Evolutionary conservation across 495 filamentous ascomycete genomes (phyloP), one percentile per base, ranked within the genome.

Genomic region (Penicillium taxi): DNA sequence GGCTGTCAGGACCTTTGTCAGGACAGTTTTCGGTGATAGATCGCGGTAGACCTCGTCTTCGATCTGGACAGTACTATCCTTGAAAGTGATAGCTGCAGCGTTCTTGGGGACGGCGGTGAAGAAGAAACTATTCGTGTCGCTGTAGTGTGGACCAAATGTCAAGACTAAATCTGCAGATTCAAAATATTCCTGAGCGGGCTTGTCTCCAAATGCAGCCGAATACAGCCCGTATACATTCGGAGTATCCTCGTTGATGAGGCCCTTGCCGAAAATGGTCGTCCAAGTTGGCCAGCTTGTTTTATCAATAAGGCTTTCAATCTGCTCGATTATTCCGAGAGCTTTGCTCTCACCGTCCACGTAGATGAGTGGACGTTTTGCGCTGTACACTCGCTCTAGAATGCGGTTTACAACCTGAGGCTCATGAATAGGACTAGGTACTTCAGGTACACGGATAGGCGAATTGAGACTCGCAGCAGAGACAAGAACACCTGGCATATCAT

Each of bases 151-250:
- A 4, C 60, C 64, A 6, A 67, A 42, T 21, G 48, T 47, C 9
- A 67, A 26, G 16, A 64, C 26, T 0, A 67, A 41, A 29, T 67
- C 64, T 12, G 49, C 47, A 8, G 45, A 41, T 9, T 63, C 46
- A 32, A 61, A 54, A 27, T 56, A 59, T 27, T 41, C 37, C 23
- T 56, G 39, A 3, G 37, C 39, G 9, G 33, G 29, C 15, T 46
- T 18, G 22, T 53, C 43, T 17, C 55, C 58, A 17, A 50, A 53
- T 11, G 24, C 31, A 6, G 50, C 62, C 3, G 37, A 47, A 35
- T 67, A 69, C 0, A 65, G 35, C 3, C 63, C 65, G 33, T 62
- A 54, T 23, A 55, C 52, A 16, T 63, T 63, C 5, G 53, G 48
- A 16, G 46, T 41, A 6, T 48, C 31, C 39, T 69, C 65, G 32